A percentile compares a stretch with the other conserved stretches of the same genome.
phyloP scores from a whole-genome alignment of 2,329 filamentous ascomycete species.

The Colletotrichum camelliae region DNA sequence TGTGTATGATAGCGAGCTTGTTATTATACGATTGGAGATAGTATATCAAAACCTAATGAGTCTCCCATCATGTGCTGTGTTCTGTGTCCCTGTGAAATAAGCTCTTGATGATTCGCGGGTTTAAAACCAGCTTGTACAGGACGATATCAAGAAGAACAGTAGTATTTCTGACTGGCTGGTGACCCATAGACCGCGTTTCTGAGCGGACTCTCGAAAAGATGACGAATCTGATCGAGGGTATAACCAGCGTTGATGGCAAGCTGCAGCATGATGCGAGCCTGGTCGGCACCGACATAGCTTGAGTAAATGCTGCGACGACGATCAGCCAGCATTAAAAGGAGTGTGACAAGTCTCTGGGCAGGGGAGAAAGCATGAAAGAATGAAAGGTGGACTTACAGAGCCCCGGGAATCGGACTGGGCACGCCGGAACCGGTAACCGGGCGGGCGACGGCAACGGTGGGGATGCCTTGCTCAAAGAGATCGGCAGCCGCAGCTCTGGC shows the following conservation, averaged over 20 bases:
- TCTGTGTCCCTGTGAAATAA: background rate
- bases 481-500: conserved; percentile 29
- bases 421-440: conserved; percentile 32
- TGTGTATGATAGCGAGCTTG: conserved; percentile 6
- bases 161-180: background rate
- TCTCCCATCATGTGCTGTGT: background rate
- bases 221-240: conserved; percentile 30
- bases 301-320: conserved; percentile 27
- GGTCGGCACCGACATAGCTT: conserved; percentile 32
- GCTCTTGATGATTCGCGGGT: background rate
- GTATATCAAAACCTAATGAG: conserved; percentile 1
- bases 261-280: conserved; percentile 36
- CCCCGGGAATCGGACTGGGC: conserved; percentile 23
- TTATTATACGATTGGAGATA: conserved; percentile 5
- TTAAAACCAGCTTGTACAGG: too few relatives aligned
- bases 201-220: conserved; percentile 34
- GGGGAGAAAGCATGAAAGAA: background rate
- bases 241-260: conserved; percentile 33
- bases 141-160: background rate
- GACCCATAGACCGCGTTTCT: background rate
- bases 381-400: background rate
- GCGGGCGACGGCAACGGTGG: conserved; percentile 31
- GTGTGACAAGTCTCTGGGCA: too few relatives aligned
- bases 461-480: conserved; percentile 31
- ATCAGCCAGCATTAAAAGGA: background rate